Evolutionary conservation across 352 stramenopile species (phyloP), one percentile per base, ranked within the genome.

Genomic region (Phytophthora sp.): DNA sequence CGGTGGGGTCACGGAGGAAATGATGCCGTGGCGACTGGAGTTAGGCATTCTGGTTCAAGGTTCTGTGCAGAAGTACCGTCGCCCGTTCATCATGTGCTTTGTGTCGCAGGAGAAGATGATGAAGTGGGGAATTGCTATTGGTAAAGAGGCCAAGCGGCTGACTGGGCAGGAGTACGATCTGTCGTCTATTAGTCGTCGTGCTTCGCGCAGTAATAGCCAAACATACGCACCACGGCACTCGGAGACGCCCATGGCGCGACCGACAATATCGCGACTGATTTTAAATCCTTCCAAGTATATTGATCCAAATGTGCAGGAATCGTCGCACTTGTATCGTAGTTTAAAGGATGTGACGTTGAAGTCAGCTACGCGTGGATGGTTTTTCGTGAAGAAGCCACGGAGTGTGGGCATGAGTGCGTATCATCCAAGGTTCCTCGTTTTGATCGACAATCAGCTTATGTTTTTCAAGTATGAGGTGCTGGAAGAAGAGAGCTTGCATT

Each of bases 391-490:
- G 60, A 86, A 88, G 18, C 85, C 88, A 11, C 73, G 76, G 0
- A 77, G 74, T n/a, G 65, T 76, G 0, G 88, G 88, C 5, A 69
- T 91, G 53, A 74, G 86, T 53, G 87, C 85, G 13, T 96, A 96
- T 35, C 88, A 95, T 52, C 82, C 86, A 5, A 80, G 88, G 2
- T 96, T 95, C 47, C 71, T 92, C n/a, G 86, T 96, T 47, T 71
- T 96, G 4, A 80, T 86, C 29, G 85, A 94, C 42, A 76, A 93
- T 23, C 69, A 88, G 35, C 65, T 96, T 1, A 66, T 94, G 52
- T 71, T 95, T 6, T 95, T 94, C 73, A 96, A 96, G 66, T 95
- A 96, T 56, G 85, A 96, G 58, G 83, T 93, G 29, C 71, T 90
- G 3, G 79, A 89, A 26, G 82, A 86, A 44, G 83, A 90, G 58